These are phyloP conservation scores for Lachnellula willkommii DNA, from an alignment of 2,329 filamentous ascomycete species.

Conservation along the genomic window DNA sequence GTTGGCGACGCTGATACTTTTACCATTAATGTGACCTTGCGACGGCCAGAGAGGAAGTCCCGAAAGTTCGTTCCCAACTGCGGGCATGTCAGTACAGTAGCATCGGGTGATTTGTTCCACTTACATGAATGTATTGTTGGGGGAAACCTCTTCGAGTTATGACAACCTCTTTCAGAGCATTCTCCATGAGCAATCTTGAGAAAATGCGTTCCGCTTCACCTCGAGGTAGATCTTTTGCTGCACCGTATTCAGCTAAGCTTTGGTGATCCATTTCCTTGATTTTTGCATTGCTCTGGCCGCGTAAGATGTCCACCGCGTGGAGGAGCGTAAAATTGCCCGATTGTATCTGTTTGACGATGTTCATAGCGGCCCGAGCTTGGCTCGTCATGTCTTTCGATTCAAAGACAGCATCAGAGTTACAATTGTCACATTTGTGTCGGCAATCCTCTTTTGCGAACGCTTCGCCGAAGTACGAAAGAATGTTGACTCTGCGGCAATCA, in stretches of 20 bases:
- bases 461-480: conserved; percentile 93
- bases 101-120: conserved; percentile 20
- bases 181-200: conserved; percentile 66
- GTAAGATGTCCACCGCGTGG: conserved; percentile 79
- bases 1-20: conserved; percentile 23
- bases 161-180: conserved; percentile 63
- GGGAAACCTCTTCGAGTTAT: conserved; percentile 57
- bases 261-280: conserved; percentile 43
- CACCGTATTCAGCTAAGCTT: conserved; percentile 53
- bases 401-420: conserved; percentile 65
- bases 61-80: conserved; percentile 29
- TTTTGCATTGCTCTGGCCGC: conserved; percentile 56
- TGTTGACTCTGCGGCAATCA: conserved; percentile 81
- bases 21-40: conserved; percentile 27
- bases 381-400: conserved; percentile 70
- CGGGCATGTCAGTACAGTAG: conserved; percentile 27
- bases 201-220: conserved; percentile 82
- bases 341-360: conserved; percentile 56
- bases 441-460: conserved; percentile 69
- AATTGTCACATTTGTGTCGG: conserved; percentile 79
- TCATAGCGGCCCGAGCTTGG: conserved; percentile 65
- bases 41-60: conserved; percentile 24
- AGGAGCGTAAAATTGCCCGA: conserved; percentile 62
- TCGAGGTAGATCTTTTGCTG: conserved; percentile 63
- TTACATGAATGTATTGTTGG: conserved; percentile 65